A percentile compares a stretch with the other conserved stretches of the same genome.
phyloP scores from a whole-genome alignment of 2,329 filamentous ascomycete genomes.

The Phaeosphaeriaceae sp. region DNA sequence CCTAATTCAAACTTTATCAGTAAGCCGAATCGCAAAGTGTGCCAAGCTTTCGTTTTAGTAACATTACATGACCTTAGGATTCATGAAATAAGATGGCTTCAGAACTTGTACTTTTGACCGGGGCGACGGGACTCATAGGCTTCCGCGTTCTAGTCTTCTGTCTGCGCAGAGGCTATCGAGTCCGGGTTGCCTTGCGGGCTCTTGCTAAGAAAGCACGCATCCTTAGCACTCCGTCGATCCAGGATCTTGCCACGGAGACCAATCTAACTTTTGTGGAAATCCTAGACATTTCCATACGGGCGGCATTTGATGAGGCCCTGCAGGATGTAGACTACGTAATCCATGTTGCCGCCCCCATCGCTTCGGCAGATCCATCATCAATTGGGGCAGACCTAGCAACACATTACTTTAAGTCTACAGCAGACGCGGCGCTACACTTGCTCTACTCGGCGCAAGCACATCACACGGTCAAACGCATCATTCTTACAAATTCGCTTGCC shows the following conservation, averaged over 20 bases:
- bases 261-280: neutral
- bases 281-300: neutral
- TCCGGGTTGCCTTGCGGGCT: neutral
- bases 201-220: neutral
- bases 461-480: neutral
- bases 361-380: neutral
- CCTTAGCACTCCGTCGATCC: neutral
- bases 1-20: too few relatives aligned
- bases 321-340: neutral
- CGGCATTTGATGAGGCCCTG: neutral
- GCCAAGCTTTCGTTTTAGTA: too few relatives aligned
- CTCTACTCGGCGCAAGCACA: neutral
- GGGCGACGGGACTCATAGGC: neutral
- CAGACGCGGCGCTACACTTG: neutral
- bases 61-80: too few relatives aligned
- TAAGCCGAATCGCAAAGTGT: too few relatives aligned
- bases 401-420: neutral
- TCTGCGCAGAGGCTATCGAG: neutral
- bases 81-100: too few relatives aligned
- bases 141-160: neutral
- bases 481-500: neutral
- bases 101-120: neutral
- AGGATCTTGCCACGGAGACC: neutral
- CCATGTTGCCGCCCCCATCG: neutral
- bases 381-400: neutral